Percentiles rank a stretch among this genome's conserved stretches.
phyloP scores from a whole-genome alignment of 306 rosid species.

The Malus sieversii region DNA sequence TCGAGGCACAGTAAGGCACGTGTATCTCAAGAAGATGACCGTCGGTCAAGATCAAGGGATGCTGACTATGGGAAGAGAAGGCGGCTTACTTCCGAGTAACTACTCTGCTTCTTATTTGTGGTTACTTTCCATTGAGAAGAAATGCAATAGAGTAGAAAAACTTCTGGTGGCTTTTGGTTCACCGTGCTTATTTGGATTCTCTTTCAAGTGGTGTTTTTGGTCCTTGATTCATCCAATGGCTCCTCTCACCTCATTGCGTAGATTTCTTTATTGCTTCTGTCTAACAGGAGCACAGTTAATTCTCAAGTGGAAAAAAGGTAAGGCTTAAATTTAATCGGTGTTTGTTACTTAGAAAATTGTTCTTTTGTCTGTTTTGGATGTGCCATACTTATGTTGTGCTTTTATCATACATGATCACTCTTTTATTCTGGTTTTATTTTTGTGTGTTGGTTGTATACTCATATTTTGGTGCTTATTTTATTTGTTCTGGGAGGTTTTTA shows the following conservation, averaged over 20 bases:
- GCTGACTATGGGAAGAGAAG: slow-evolving; percentile 95
- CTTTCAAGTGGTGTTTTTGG: slow-evolving; percentile 27
- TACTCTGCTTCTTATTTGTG: slow-evolving; percentile 16
- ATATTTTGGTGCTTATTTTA: not conserved
- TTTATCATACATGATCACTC: not conserved
- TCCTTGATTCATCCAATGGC: slow-evolving; percentile 41
- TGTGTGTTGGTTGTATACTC: not conserved
- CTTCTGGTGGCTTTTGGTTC: slow-evolving; percentile 10
- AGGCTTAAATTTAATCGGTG: slow-evolving; percentile 12
- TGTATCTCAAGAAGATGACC: slow-evolving; percentile 65
- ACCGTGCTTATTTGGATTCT: slow-evolving; percentile 37
- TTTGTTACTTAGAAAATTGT: not conserved
- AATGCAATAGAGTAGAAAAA: slow-evolving; percentile 18
- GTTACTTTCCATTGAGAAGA: slow-evolving; percentile 21
- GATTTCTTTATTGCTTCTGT: slow-evolving; percentile 30
- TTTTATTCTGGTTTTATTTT: not conserved
- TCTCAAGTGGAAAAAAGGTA: slow-evolving; percentile 36
- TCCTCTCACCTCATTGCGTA: slow-evolving; percentile 24
- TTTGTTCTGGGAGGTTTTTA: not conserved
- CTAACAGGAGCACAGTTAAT: slow-evolving; percentile 27
- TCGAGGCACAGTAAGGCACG: slow-evolving; percentile 78
- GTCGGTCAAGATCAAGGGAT: slow-evolving; percentile 82
- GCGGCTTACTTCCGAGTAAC: slow-evolving; percentile 74
- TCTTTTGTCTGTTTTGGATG: not conserved
- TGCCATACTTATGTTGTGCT: not conserved